phyloP scores from a whole-genome alignment of 306 rosid species.

The Cucurbita moschata region DNA sequence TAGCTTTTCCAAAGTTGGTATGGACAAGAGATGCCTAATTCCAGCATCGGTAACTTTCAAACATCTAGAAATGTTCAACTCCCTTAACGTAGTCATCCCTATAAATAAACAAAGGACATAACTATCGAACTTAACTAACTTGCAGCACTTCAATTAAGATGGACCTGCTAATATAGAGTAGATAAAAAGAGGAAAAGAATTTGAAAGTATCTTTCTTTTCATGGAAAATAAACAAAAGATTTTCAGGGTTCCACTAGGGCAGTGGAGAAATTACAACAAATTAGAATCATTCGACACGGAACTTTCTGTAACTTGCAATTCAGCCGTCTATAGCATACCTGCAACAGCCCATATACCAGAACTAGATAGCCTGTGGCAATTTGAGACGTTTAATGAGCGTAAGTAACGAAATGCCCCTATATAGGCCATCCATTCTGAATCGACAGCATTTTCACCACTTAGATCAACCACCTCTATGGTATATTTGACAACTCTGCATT shows the following conservation, averaged over 20 bases:
- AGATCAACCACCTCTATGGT: slow-evolving; percentile 59
- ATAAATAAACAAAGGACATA: slow-evolving; percentile 5
- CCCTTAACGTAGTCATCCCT: slow-evolving; percentile 53
- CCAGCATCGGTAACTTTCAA: slow-evolving; percentile 58
- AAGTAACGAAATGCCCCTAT: slow-evolving; percentile 61
- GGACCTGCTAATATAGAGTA: neutral
- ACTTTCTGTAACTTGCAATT: neutral
- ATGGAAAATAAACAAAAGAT: neutral
- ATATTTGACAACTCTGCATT: slow-evolving; percentile 48
- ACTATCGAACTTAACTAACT: neutral
- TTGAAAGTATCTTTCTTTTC: neutral
- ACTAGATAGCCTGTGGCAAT: slow-evolving; percentile 46
- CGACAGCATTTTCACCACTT: slow-evolving; percentile 36
- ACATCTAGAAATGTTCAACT: slow-evolving; percentile 66
- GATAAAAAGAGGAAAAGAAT: neutral
- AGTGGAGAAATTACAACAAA: neutral
- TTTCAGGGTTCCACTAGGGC: neutral
- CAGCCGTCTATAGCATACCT: slow-evolving; percentile 24
- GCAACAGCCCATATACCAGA: slow-evolving; percentile 68
- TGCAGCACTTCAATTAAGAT: neutral
- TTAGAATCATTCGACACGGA: neutral
- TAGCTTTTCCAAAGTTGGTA: slow-evolving; percentile 47
- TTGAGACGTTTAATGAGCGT: slow-evolving; percentile 41
- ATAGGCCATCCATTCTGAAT: slow-evolving; percentile 93
- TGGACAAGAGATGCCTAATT: slow-evolving; percentile 47